Evolutionary conservation across 371 early-diverging fungal species (phyloP).

Genomic region (Zancudomyces culisetae): DNA sequence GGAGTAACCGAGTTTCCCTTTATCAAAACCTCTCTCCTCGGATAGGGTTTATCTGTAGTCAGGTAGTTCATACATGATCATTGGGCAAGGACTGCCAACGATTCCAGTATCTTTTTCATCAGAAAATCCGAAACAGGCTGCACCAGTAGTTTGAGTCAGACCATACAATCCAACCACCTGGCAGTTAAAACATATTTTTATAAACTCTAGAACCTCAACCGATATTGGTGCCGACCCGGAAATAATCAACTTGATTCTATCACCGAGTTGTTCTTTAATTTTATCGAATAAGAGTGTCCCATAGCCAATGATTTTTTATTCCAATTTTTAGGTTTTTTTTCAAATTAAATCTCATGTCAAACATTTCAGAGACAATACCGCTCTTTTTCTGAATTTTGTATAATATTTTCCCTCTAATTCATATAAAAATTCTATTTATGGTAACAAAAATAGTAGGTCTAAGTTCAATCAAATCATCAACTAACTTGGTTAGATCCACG

Average conservation of each 20-base stretch:
- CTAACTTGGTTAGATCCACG: constrained; percentile 72
- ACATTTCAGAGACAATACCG: constrained; percentile 49
- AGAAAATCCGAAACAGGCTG: constrained; percentile 25
- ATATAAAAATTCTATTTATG: constrained; percentile 91
- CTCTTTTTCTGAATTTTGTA: constrained; percentile 61
- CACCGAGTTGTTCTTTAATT: constrained; percentile 35
- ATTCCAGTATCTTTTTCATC: constrained; percentile 38
- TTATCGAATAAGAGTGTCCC: constrained; percentile 65
- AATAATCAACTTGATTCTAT: constrained; percentile 23
- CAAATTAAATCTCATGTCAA: constrained; percentile 49
- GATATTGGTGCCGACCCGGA: constrained; percentile 84
- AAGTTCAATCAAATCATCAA: constrained; percentile 77
- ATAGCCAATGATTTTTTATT: constrained; percentile 40
- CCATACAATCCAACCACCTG: constrained; percentile 74
- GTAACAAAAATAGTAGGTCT: constrained; percentile 85
- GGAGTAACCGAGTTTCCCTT: constrained; percentile 62
- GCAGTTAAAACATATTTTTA: constrained; percentile 58
- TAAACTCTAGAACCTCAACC: constrained; percentile 62
- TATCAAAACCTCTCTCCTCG: constrained; percentile 82
- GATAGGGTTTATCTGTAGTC: constrained; percentile 56
- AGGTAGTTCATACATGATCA: constrained; percentile 65
- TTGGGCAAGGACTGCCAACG: constrained; percentile 45
- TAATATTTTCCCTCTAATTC: constrained; percentile 87
- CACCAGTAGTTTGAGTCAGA: constrained; percentile 62
- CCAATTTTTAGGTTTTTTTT: constrained; percentile 49